Evolutionary conservation across 2,329 filamentous ascomycete species (phyloP).

Genomic region (Trichoderma hamatum): DNA sequence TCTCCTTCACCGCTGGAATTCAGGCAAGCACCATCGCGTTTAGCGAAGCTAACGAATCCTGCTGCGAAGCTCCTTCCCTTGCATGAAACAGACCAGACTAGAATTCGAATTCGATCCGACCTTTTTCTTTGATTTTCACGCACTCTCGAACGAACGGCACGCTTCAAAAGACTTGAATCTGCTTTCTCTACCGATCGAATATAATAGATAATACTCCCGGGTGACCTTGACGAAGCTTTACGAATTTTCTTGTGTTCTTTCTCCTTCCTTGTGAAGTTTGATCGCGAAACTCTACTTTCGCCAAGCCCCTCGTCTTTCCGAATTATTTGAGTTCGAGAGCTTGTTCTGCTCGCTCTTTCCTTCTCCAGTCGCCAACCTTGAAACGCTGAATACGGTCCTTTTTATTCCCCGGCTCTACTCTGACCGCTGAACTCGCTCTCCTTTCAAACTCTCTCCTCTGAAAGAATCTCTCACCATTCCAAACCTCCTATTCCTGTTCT

Average conservation of each 20-base stretch:
- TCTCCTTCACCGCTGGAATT: neutral
- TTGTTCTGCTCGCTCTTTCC: neutral
- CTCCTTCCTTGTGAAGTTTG: neutral
- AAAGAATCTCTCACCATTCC: neutral
- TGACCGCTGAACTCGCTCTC: neutral
- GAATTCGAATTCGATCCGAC: neutral
- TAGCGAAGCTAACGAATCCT: neutral
- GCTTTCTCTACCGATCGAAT: neutral
- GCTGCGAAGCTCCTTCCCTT: conserved; percentile 1
- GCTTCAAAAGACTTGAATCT: neutral
- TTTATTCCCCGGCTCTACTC: neutral
- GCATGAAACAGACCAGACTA: neutral
- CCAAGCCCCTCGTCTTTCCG: neutral
- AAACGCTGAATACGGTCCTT: conserved; percentile 7
- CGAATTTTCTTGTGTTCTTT: neutral
- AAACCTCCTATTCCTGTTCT: neutral
- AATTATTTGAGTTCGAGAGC: neutral
- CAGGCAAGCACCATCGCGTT: neutral
- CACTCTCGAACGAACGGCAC: neutral
- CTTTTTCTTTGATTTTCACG: neutral
- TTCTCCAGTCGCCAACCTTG: neutral
- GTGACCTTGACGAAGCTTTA: neutral
- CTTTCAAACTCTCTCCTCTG: neutral
- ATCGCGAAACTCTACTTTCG: neutral
- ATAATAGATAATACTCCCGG: neutral